Base-by-base conservation (phyloP, 805 yeast genomes). In the Candida saitoana region DNA sequence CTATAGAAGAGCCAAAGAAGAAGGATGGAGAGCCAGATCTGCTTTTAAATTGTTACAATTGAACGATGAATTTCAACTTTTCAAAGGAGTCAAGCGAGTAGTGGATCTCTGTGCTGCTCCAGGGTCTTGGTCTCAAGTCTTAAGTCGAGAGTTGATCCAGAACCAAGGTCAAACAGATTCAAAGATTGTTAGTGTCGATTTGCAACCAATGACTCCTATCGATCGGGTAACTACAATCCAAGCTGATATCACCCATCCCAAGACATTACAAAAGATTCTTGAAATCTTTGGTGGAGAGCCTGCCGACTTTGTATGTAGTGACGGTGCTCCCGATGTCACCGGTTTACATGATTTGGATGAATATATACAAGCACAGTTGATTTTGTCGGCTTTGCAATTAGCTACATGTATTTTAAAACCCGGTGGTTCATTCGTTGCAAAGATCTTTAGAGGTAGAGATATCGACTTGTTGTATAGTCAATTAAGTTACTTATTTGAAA, bases 21-120 rank as follows among this genome's bases (percentile, higher is more conserved):
- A 90, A 61, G 99, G 99, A 9, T 93, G 95, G 87, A 74, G 99
- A 53, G 99, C 99, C 1, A 73, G 99, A 34, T 89, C 97, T 0
- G 99, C 99, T 0, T 93, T 88, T 72, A 93, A 93, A 59, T 74
- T 93, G 8, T 71, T 93, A 3, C 99, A 93, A 59, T 67, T 93
- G 37, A 84, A 93, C 55, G 96, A 91, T 43, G 90, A 93, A 60
- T 93, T 91, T 60, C 83, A 85, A 47, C 76, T 89, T 29, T 79
- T 93, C 43, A 74, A 80, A 39, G 84, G 79, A 32, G 80, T 89
- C 27, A 73, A 71, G 34, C 70, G 96, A 52, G 98, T 93, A 3
- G 99, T 93, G 4, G 99, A 93, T 64, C 71, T 93, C 22, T 93
- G 99, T 73, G 99, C 99, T 29, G 99, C 98, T 3, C 97, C 97